Conservation (phyloP, 83 land plant genomes). For the Isoetes engelmannii region DNA sequence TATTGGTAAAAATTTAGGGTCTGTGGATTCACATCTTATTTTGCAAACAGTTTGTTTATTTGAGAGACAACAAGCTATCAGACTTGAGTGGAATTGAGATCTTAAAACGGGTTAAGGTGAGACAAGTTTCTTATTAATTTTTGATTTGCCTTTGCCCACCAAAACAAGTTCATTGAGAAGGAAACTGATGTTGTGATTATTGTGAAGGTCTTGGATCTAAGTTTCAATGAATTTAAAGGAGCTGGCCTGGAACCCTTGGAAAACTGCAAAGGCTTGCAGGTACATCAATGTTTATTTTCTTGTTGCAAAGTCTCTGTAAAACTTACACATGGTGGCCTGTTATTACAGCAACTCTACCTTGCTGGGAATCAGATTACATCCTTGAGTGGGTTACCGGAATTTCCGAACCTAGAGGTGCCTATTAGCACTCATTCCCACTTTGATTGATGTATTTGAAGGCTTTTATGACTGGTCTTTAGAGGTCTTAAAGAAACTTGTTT, state of each 20-base stretch:
- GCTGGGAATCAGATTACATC: slow-evolving; percentile 97
- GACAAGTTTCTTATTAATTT: background rate
- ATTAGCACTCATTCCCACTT: background rate
- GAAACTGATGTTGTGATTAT: background rate
- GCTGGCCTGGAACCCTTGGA: slow-evolving; percentile 89
- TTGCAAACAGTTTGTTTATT: slow-evolving; percentile 79
- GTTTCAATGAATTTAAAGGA: slow-evolving; percentile 94
- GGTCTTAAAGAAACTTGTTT: background rate
- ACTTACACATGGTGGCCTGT: background rate
- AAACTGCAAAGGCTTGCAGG: slow-evolving; percentile 86
- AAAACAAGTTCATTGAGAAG: background rate
- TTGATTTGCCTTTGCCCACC: background rate
- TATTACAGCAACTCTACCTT: slow-evolving; percentile 80
- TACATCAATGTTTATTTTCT: slow-evolving; percentile 12
- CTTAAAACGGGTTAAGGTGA: slow-evolving; percentile 77
- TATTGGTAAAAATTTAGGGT: background rate
- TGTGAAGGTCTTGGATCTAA: slow-evolving; percentile 82
- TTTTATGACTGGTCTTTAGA: background rate
- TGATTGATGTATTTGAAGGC: background rate
- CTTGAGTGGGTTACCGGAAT: slow-evolving; percentile 68
- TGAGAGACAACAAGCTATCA: slow-evolving; percentile 88
- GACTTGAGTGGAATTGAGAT: slow-evolving; percentile 82
- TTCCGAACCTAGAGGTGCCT: slow-evolving; percentile 89
- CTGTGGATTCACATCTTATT: background rate
- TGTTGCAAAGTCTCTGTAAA: background rate